phyloP scores from a whole-genome alignment of 2,329 filamentous ascomycete species.

The Neofusicoccum sp. region DNA sequence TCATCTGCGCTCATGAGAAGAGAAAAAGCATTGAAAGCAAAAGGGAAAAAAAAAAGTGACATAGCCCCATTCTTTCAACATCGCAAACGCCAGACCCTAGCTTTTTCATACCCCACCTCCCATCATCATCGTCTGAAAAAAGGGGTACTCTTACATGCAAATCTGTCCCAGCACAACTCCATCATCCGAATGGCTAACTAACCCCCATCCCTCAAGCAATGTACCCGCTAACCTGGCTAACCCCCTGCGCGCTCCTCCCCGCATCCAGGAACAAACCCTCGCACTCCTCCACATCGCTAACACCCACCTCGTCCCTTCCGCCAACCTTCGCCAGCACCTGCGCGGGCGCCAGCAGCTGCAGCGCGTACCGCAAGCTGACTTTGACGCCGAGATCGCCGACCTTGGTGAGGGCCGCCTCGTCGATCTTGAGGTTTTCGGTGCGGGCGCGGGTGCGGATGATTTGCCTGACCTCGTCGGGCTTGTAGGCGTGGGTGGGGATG shows the following conservation, averaged over 20 bases:
- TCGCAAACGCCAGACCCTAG: neutral
- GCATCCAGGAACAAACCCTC: constrained; percentile 50
- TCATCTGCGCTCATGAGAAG: neutral
- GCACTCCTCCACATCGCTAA: constrained; percentile 56
- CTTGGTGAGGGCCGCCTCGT: constrained; percentile 80
- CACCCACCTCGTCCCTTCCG: constrained; percentile 48
- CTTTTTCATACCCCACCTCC: constrained; percentile 4
- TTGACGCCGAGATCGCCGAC: constrained; percentile 82
- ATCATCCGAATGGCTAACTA: neutral
- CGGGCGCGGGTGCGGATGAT: constrained; percentile 84
- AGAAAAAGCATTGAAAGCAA: neutral
- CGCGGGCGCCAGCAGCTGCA: constrained; percentile 86
- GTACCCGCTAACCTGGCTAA: constrained; percentile 31
- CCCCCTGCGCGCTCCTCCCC: constrained; percentile 43
- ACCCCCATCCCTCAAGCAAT: constrained; percentile 29
- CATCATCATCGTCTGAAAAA: neutral
- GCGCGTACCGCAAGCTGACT: constrained; percentile 86
- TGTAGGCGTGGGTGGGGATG: constrained; percentile 89
- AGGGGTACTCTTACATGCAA: constrained; percentile 13
- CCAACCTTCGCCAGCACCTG: constrained; percentile 83
- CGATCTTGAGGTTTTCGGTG: constrained; percentile 76
- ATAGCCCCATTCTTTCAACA: neutral
- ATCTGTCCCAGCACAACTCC: constrained; percentile 2
- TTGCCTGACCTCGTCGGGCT: constrained; percentile 82
- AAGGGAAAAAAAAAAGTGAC: neutral